Base-by-base conservation (phyloP, 179 eudicot species). In the Silene vulgaris region DNA sequence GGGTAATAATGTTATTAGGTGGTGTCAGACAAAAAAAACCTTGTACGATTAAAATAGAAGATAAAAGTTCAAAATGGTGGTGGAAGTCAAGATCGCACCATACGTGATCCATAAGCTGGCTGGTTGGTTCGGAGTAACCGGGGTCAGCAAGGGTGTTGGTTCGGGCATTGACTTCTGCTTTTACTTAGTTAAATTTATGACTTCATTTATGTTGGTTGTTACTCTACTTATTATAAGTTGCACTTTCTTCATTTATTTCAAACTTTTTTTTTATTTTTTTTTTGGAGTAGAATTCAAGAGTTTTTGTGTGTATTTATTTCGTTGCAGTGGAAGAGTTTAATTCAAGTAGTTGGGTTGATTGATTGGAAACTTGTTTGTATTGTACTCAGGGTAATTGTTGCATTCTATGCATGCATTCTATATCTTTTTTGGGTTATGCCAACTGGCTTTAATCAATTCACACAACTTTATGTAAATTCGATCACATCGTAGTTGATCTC, bases 1-100 rank as follows among this genome's bases (percentile, higher is more conserved):
- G 56, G 45, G 68, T 23, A 23, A 40, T 72, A 45, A 29, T 43
- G 64, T 60, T 61, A 52, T 20, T 56, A 67, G 74, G 45, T 50
- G 30, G 69, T 40, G 54, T 72, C 35, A 63, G 20, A 71, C 50
- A n/a, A 43, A 64, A 32, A 48, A 13, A n/a, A 7, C n/a, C 1
- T 1, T 63, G 73, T 71, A 72, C 17, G 32, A 75, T 69, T 50
- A 62, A 62, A 50, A 63, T 69, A 23, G 76, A 71, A 28, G 66
- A 74, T 64, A 64, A 65, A 56, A 67, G 54, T 20, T 3, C 64
- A 67, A 74, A 40, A 40, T 64, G 79, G 76, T 74, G 82, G 88
- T 83, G 88, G 97, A 87, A 94, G 97, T 94, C 98, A 94, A 92
- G 98, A 94, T 91, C 98, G 98, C 88, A 94, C 97, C 98, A 94